Percentiles rank a stretch among this genome's conserved stretches.
Conservation (phyloP, 2,329 filamentous ascomycete species). For the Ustilaginoidea virens region DNA sequence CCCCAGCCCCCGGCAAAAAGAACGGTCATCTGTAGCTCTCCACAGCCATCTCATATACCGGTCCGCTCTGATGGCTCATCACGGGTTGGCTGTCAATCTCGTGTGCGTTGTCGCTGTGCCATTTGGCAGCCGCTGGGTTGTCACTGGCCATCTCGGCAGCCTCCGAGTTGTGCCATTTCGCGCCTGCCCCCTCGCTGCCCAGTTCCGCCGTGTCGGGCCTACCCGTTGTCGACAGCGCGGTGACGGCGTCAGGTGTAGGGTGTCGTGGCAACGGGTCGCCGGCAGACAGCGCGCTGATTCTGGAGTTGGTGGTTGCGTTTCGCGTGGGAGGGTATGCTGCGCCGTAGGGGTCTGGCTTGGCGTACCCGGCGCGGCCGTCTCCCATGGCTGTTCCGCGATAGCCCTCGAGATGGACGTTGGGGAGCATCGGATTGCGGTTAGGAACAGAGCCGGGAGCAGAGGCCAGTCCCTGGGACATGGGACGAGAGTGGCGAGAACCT, state of each 20-base stretch:
- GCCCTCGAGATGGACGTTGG: conserved; percentile 14
- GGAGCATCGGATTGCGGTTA: conserved; percentile 11
- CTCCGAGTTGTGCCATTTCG: conserved; percentile 5
- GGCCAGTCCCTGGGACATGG: conserved; percentile 16
- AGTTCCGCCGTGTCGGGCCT: conserved; percentile 7
- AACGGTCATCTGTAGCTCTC: conserved; percentile 18
- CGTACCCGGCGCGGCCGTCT: conserved; percentile 22
- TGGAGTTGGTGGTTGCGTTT: conserved; percentile 6
- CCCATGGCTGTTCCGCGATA: conserved; percentile 24
- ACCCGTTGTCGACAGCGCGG: too few relatives aligned
- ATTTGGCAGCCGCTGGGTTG: conserved; percentile 14
- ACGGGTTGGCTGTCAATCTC: conserved; percentile 24
- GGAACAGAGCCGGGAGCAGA: conserved; percentile 13
- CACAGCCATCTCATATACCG: conserved; percentile 27
- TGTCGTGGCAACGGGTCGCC: conserved; percentile 12
- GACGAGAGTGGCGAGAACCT: conserved; percentile 9
- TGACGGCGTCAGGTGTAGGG: conserved; percentile 12
- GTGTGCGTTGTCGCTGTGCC: conserved; percentile 19
- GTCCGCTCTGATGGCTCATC: conserved; percentile 16
- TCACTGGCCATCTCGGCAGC: conserved; percentile 19
- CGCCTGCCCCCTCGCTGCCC: conserved; percentile 5
- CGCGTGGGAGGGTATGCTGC: conserved; percentile 13
- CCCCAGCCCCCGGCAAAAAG: too few relatives aligned
- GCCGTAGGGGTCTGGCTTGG: conserved; percentile 21
- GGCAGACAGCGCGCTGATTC: conserved; percentile 6